phyloP scores from a whole-genome alignment of 1,284 basidiomycete genomes.

The Coniophora puteana region DNA sequence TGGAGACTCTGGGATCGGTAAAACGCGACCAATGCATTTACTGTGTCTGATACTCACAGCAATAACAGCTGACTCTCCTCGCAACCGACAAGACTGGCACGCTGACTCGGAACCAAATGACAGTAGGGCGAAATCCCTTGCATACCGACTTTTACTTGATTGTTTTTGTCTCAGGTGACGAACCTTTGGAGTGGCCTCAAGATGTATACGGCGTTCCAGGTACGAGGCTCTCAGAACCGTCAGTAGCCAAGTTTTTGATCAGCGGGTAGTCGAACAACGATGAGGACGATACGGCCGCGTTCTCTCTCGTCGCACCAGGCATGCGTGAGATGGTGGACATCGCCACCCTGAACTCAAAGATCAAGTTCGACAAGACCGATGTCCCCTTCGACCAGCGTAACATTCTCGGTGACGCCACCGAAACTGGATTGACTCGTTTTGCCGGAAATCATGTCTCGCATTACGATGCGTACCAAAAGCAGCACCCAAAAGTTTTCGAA shows the following conservation, averaged over 20 bases:
- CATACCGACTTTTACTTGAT: too few relatives aligned
- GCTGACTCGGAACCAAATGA: too few relatives aligned
- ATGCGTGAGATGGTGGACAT: constrained; percentile 64
- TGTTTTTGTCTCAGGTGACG: too few relatives aligned
- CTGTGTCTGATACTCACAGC: too few relatives aligned
- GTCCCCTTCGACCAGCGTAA: constrained; percentile 58
- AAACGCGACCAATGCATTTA: too few relatives aligned
- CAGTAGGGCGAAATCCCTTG: too few relatives aligned
- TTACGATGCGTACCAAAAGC: constrained; percentile 52
- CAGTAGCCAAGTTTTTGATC: constrained; percentile 1
- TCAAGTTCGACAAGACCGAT: constrained; percentile 65
- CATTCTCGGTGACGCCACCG: constrained; percentile 68
- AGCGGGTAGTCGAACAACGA: constrained; percentile 58
- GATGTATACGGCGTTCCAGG: constrained; percentile 64
- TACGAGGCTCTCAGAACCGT: constrained; percentile 17
- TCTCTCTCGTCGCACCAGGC: constrained; percentile 47
- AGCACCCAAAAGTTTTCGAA: constrained; percentile 50
- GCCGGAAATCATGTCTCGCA: constrained; percentile 50
- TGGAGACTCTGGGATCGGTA: too few relatives aligned
- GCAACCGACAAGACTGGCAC: too few relatives aligned
- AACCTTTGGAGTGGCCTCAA: constrained; percentile 58
- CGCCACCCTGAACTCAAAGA: constrained; percentile 59
- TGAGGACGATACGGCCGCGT: constrained; percentile 44
- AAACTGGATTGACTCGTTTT: constrained; percentile 64
- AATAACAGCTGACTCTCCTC: too few relatives aligned